Evolutionary conservation across 305 asterid species (phyloP), one percentile per base, ranked within the genome.

Genomic region (Plantago coronopus): DNA sequence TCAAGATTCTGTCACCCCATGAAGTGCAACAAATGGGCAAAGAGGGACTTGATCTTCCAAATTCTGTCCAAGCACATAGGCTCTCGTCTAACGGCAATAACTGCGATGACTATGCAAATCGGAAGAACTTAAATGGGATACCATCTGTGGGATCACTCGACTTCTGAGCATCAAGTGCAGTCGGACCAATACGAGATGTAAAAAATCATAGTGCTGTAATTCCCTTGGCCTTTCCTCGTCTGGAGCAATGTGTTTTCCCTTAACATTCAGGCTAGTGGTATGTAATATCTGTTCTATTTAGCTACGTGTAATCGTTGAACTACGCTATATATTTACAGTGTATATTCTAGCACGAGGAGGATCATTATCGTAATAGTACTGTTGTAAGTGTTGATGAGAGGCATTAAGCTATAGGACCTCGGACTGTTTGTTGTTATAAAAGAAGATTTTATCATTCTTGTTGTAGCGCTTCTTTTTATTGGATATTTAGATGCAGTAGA

Each of bases 21-120:
- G 96, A 91, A 73, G 97, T 88, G 83, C 97, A 86, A 59, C 98
- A 91, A 67, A 84, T 89, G 95, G 95, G 89, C 58, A 88, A 81
- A 78, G 88, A 83, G 12, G 90, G 95, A 34, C 80, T 82, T 37
- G 75, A 74, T 64, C 95, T 82, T 71, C 88, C 91, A 14, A 78
- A 77, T 63, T 70, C 85, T 5, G 76, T 46, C 76, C 72, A 76
- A 42, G 38, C 71, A 12, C 74, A 71, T 7, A 76, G 60, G 7
- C 60, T 20, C 21, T 38, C 62, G 16, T 19, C 72, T 54, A 65
- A 61, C 69, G 80, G 72, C 76, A 76, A 68, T 44, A 74, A 69
- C 65, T 78, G 80, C n/a, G 88, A 86, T 37, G 83, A 77, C 22
- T 85, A 81, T 58, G 60, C 60, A 71, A 72, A 72, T 44, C 83